phyloP scores from a whole-genome alignment of 1,284 basidiomycete genomes.

The Fistulina hepatica region DNA sequence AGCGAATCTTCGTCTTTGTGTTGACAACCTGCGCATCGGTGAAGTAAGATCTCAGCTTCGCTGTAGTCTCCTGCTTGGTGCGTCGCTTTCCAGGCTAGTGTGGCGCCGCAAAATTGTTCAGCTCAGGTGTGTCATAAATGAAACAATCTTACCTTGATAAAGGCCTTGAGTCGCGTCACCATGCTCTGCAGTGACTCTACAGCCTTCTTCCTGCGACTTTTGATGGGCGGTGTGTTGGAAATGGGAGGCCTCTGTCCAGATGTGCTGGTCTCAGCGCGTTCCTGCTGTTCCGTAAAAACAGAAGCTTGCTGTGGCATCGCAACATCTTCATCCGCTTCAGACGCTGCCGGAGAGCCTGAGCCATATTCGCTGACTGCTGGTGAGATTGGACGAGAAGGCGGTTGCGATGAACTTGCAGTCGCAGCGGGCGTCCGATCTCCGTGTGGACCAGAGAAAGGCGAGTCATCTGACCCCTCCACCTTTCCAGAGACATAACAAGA shows the following conservation, averaged over 20 bases:
- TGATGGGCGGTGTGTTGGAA: background rate
- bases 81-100: conserved; percentile 15
- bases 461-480: no score
- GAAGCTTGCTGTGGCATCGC: background rate
- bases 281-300: background rate
- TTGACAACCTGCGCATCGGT: conserved; percentile 11
- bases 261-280: background rate
- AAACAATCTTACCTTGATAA: conserved; percentile 14
- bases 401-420: no score
- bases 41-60: conserved; percentile 14
- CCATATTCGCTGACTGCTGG: background rate
- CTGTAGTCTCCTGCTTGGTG: conserved; percentile 13
- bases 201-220: background rate
- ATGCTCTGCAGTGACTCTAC: conserved; percentile 11
- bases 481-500: background rate
- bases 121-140: conserved; percentile 1
- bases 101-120: background rate
- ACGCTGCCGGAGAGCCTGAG: background rate
- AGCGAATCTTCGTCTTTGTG: conserved; percentile 14
- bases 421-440: background rate
- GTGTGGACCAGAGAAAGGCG: background rate
- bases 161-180: conserved; percentile 11
- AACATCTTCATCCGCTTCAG: background rate
- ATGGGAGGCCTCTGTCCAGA: background rate
- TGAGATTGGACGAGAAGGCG: background rate